phyloP scores from a whole-genome alignment of 1,284 basidiomycete species.

The Cutaneotrichosporon spelunceum region DNA sequence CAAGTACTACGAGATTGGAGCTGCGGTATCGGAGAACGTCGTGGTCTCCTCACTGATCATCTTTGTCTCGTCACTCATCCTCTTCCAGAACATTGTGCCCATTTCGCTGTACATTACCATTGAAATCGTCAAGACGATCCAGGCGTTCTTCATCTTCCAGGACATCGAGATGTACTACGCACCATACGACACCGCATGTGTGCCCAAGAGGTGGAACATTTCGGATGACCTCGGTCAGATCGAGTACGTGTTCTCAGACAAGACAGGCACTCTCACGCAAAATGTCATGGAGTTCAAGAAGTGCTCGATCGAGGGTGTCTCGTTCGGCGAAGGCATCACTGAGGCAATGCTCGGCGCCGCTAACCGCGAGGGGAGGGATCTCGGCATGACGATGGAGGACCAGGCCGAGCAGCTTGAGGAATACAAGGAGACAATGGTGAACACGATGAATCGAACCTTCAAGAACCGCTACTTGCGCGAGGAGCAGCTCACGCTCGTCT shows the following conservation, averaged over 20 bases:
- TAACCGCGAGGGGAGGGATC: slow-evolving; percentile 69
- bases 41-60: slow-evolving; percentile 81
- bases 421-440: slow-evolving; percentile 75
- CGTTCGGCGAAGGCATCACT: slow-evolving; percentile 89
- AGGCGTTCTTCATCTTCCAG: slow-evolving; percentile 96
- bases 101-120: slow-evolving; percentile 97
- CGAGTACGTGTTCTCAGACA: slow-evolving; percentile 97
- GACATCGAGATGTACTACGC: slow-evolving; percentile 96
- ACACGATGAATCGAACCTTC: slow-evolving; percentile 69
- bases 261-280: slow-evolving; percentile 93
- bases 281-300: slow-evolving; percentile 99
- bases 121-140: slow-evolving; percentile 94
- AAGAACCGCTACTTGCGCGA: slow-evolving; percentile 83
- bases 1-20: slow-evolving; percentile 66
- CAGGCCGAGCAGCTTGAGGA: slow-evolving; percentile 63
- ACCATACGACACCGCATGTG: slow-evolving; percentile 78
- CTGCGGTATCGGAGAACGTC: slow-evolving; percentile 61
- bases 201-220: slow-evolving; percentile 97
- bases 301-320: slow-evolving; percentile 78
- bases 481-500: slow-evolving; percentile 82
- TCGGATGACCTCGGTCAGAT: slow-evolving; percentile 97
- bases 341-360: slow-evolving; percentile 92
- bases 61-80: slow-evolving; percentile 83
- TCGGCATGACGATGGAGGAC: slow-evolving; percentile 65
- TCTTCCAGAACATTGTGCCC: slow-evolving; percentile 97